A percentile compares a stretch with the other conserved stretches of the same genome.
These are phyloP conservation scores for Solanum etuberosum DNA, from an alignment of 257 asterid genomes.

Conservation along the genomic window DNA sequence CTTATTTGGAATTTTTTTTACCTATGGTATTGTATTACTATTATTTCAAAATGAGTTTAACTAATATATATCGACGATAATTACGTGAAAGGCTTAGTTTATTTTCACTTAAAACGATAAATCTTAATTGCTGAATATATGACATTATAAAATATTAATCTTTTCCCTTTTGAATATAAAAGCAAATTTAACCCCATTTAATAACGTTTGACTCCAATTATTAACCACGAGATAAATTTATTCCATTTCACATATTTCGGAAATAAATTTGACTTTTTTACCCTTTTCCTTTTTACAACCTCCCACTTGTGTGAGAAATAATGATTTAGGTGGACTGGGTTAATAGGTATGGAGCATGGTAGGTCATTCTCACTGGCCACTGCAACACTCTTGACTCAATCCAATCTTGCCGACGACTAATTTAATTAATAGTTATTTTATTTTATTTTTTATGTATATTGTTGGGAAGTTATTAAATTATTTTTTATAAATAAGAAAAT, in stretches of 20 bases:
- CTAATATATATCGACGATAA: too few relatives aligned
- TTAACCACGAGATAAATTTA: fast-evolving
- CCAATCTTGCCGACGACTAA: neutral
- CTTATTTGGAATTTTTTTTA: neutral
- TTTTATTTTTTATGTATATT: too few relatives aligned
- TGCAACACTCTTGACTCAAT: neutral
- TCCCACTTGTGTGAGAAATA: neutral
- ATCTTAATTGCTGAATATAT: neutral
- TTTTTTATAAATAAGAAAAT: neutral
- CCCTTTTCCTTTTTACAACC: neutral
- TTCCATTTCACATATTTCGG: neutral
- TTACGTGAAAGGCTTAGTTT: too few relatives aligned
- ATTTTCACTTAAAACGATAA: too few relatives aligned
- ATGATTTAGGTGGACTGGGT: neutral
- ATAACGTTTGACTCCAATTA: neutral
- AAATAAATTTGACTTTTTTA: neutral
- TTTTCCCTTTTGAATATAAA: neutral
- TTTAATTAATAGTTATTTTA: too few relatives aligned
- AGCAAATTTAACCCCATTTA: neutral
- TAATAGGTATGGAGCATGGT: neutral
- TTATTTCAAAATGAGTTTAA: neutral
- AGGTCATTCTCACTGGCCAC: neutral
- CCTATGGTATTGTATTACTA: neutral
- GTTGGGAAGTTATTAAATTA: neutral
- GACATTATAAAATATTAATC: neutral